Evolutionary conservation across 2,329 filamentous ascomycete genomes (phyloP), one percentile per base, ranked within the genome.

Genomic region (Thelonectria blattea): DNA sequence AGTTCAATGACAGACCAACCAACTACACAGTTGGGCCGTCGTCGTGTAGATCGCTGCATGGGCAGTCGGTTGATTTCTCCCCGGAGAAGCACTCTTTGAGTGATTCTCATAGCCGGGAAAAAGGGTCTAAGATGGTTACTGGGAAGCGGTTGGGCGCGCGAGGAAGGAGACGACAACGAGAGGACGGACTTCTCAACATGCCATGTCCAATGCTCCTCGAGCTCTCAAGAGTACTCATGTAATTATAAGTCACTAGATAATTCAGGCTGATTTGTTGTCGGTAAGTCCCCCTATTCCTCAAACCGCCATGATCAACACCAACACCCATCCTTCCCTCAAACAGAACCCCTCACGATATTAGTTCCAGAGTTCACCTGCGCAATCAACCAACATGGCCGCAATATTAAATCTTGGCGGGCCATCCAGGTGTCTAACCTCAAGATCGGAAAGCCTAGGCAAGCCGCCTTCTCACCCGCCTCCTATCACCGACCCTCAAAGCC

Each of bases 21-120:
- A 37, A 14, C 17, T 6, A 11, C 6, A 15, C 15, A n/a, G n/a
- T n/a, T n/a, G n/a, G n/a, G n/a, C 34, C 10, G 17, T 51, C 24
- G 5, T 2, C 20, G 5, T 11, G 30, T 24, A 43, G 39, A 45
- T 53, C 51, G 15, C 15, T 43, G 15, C 62, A 61, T 39, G 61
- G 42, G 42, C 3, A 37, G 15, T 24, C 18, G 12, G n/a, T 69
- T 45, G 12, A 11, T 15, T 15, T 6, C 11, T 37, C 14, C n/a
- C 34, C 34, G 27, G 27, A 30, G 8, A 7, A 4, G 8, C 8
- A 7, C 27, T 30, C 27, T n/a, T n/a, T n/a, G n/a, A 7, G 27
- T 30, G 27, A 30, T 6, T 30, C 27, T 7, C 5, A 30, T 7
- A 24, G 4, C 22, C 22, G 7, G n/a, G 3, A 5, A 8, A 7